A percentile compares a stretch with the other conserved stretches of the same genome.
Evolutionary conservation across 2,329 filamentous ascomycete species (phyloP).

Genomic region (Neurospora sp.): DNA sequence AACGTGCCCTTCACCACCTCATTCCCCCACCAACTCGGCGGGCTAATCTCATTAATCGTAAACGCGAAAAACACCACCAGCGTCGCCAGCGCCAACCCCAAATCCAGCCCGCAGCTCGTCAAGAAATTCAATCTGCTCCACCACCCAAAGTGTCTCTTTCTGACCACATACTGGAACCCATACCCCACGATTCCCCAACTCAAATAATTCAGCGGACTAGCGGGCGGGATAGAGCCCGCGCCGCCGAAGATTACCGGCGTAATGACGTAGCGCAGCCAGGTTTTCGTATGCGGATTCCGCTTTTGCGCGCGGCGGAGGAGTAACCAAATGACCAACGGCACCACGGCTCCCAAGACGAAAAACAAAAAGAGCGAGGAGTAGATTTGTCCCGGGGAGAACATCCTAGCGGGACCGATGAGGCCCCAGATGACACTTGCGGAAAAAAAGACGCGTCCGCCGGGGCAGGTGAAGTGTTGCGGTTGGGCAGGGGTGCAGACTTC

Average conservation of each 20-base stretch:
- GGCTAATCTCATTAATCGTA: conserved; percentile 48
- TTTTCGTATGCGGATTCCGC: conserved; percentile 20
- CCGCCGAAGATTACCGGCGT: conserved; percentile 55
- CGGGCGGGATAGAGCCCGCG: conserved; percentile 48
- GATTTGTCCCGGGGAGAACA: conserved; percentile 53
- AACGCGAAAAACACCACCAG: conserved; percentile 63
- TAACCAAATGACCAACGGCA: conserved; percentile 42
- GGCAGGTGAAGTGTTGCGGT: conserved; percentile 51
- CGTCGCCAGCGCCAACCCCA: conserved; percentile 57
- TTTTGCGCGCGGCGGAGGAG: conserved; percentile 37
- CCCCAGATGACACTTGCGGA: conserved; percentile 60
- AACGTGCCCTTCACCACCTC: conserved; percentile 46
- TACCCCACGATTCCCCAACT: conserved; percentile 64
- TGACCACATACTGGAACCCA: conserved; percentile 59
- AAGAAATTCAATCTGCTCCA: conserved; percentile 68
- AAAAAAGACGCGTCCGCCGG: conserved; percentile 54
- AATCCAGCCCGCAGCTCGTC: conserved; percentile 58
- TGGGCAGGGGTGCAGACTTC: conserved; percentile 51
- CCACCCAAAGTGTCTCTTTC: conserved; percentile 54
- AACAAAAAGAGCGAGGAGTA: conserved; percentile 51
- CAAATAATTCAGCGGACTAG: conserved; percentile 64
- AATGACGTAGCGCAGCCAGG: conserved; percentile 43
- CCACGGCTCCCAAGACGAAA: conserved; percentile 45
- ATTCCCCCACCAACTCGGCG: conserved; percentile 64
- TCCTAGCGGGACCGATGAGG: conserved; percentile 51